A percentile compares a stretch with the other conserved stretches of the same genome.
These are phyloP conservation scores for Quercus alba DNA, from an alignment of 306 rosid species.

Conservation along the genomic window DNA sequence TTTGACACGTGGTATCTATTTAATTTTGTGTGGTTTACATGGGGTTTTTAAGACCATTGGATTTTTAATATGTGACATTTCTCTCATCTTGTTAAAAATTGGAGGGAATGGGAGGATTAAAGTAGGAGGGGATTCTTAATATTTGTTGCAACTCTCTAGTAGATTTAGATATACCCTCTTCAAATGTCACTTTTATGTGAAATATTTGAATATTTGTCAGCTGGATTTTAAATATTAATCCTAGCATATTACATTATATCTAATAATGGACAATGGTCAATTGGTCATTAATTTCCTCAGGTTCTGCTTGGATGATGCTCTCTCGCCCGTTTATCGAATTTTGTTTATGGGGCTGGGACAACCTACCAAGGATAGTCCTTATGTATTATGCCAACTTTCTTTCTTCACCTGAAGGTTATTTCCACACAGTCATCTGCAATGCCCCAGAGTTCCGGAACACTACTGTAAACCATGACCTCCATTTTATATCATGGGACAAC, in stretches of 20 bases:
- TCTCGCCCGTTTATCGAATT: slow-evolving; percentile 66
- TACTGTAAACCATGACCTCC: slow-evolving; percentile 78
- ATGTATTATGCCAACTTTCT: slow-evolving; percentile 87
- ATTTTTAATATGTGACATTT: too few species aligned
- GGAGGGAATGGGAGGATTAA: too few species aligned
- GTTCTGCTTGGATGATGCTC: slow-evolving; percentile 95
- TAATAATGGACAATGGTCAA: background rate
- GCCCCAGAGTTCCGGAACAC: slow-evolving; percentile 69
- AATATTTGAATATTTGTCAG: background rate
- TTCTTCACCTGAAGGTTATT: slow-evolving; percentile 79
- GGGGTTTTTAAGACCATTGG: too few species aligned
- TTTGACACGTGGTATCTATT: too few species aligned
- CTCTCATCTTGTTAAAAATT: too few species aligned
- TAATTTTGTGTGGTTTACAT: too few species aligned
- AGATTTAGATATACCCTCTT: background rate
- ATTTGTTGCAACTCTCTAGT: background rate
- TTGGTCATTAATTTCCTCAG: slow-evolving; percentile 36
- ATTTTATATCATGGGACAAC: slow-evolving; percentile 85
- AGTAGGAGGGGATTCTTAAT: background rate
- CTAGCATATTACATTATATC: background rate
- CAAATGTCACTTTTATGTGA: background rate
- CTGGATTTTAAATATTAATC: background rate
- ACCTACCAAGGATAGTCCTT: slow-evolving; percentile 69
- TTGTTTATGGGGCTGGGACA: slow-evolving; percentile 85
- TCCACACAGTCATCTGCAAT: slow-evolving; percentile 82